These are phyloP conservation scores for Tetrapisispora fleetii DNA, from an alignment of 805 yeast species.

Conservation along the genomic window DNA sequence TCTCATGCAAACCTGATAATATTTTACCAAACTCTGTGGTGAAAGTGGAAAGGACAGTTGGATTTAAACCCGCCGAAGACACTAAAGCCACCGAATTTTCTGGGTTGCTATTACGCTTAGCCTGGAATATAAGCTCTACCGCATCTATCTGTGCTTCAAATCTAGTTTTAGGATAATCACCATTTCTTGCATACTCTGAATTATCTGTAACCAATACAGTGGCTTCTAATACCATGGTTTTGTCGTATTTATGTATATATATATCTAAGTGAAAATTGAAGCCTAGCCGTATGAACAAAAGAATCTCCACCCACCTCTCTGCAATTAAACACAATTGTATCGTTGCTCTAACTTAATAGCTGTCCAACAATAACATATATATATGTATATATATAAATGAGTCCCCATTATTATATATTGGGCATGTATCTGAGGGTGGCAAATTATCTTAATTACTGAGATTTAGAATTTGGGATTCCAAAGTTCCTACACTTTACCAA, in stretches of 20 bases:
- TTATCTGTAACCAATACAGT: conserved; percentile 92
- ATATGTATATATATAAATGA: no score
- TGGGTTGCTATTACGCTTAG: conserved; percentile 81
- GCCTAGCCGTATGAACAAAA: no score
- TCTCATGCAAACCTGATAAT: conserved; percentile 73
- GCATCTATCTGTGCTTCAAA: conserved; percentile 90
- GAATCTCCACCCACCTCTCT: no score
- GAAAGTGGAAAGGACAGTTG: conserved; percentile 79
- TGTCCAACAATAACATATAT: no score
- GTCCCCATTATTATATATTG: no score
- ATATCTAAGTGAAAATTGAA: no score
- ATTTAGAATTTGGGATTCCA: no score
- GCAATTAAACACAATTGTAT: no score
- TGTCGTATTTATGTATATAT: not conserved
- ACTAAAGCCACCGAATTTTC: conserved; percentile 89
- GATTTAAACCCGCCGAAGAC: conserved; percentile 78
- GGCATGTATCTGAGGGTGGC: no score
- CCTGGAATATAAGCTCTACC: conserved; percentile 74
- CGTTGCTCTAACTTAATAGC: no score
- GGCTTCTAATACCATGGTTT: conserved; percentile 82
- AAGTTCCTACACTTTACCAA: no score
- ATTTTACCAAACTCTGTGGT: conserved; percentile 83
- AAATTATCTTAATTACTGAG: no score
- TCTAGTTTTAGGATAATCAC: conserved; percentile 82
- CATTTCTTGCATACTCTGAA: conserved; percentile 92